These are phyloP conservation scores for Hericium alpestre DNA, from an alignment of 768 basidiomycete genomes.

Conservation along the genomic window DNA sequence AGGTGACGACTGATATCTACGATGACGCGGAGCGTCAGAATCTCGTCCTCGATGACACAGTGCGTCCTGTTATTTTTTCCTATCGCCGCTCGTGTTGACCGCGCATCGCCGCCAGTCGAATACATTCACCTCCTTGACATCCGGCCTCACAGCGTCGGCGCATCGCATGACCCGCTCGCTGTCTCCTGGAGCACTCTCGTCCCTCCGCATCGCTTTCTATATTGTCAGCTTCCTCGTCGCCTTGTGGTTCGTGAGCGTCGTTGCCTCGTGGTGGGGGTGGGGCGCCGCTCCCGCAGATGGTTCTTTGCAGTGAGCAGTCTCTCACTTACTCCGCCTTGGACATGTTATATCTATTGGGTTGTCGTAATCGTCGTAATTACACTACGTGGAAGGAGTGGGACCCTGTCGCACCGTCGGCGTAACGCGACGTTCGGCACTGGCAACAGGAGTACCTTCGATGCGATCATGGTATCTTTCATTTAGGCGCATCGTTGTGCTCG, in stretches of 20 bases:
- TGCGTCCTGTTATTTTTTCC: slow-evolving; percentile 22
- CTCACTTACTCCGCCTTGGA: no score
- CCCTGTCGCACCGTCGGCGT: no score
- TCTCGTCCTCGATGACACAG: slow-evolving; percentile 64
- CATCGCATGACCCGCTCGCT: slow-evolving; percentile 22
- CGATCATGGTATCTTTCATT: no score
- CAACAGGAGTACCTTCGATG: no score
- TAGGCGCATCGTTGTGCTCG: no score
- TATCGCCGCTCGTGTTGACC: background rate
- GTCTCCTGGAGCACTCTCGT: slow-evolving; percentile 15
- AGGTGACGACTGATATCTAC: slow-evolving; percentile 87
- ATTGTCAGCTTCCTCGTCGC: slow-evolving; percentile 18
- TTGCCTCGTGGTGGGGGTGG: slow-evolving; percentile 13
- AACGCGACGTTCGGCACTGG: no score
- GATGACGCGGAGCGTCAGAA: slow-evolving; percentile 81
- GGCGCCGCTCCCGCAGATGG: no score
- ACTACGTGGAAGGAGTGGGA: no score
- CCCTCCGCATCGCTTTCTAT: slow-evolving; percentile 15
- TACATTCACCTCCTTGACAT: slow-evolving; percentile 22
- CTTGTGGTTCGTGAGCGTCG: slow-evolving; percentile 22
- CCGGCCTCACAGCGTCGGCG: slow-evolving; percentile 22
- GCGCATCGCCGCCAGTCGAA: slow-evolving; percentile 15
- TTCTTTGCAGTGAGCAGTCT: no score
- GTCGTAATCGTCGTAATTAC: no score
- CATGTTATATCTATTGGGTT: no score